Evolutionary conservation across 441 rosid species (phyloP), one percentile per base, ranked within the genome.

Genomic region (Gossypium lobatum): DNA sequence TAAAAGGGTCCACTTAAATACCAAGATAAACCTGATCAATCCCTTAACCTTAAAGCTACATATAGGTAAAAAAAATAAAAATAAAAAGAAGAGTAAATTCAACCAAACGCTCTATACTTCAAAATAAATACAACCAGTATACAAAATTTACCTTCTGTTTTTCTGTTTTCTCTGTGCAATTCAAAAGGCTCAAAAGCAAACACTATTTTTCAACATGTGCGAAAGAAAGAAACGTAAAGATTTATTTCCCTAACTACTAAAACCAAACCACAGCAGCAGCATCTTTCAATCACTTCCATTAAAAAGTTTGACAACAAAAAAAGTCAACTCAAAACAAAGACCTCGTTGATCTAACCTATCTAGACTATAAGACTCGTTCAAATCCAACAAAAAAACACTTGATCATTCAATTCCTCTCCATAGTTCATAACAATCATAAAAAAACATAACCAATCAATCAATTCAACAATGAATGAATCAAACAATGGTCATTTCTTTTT

Each of bases 301-400:
- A 16, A 21, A 48, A 72, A 11, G 58, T 14, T 21, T 3, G 23
- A 16, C 54, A 39, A 21, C 28, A 81, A 42, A 6, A 55, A 82
- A 83, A 82, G 82, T 76, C 85, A 80, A 83, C 72, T 77, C 72
- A 78, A 66, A 66, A 60, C 75, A 28, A 25, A 9, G 28, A 28
- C 75, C 45, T 34, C 3, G 46, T 37, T 18, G 54, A 23, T 25
- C 53, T 14, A 63, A 45, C 66, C 70, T 20, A 16, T 69, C 9
- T n/a, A 61, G 53, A 52, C 25, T 73, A 69, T 16, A 46, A 18
- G 81, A 79, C 84, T 73, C 59, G 17, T 75, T 79, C 77, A 70
- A 77, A 61, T 64, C 42, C 21, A 53, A 79, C 42, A 61, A 45
- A 46, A 68, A 73, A 65, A 23, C 68, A 45, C 65, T 54, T 34